Base-by-base conservation (phyloP, 495 filamentous ascomycete genomes). In the Penicillium ochrochloron region DNA sequence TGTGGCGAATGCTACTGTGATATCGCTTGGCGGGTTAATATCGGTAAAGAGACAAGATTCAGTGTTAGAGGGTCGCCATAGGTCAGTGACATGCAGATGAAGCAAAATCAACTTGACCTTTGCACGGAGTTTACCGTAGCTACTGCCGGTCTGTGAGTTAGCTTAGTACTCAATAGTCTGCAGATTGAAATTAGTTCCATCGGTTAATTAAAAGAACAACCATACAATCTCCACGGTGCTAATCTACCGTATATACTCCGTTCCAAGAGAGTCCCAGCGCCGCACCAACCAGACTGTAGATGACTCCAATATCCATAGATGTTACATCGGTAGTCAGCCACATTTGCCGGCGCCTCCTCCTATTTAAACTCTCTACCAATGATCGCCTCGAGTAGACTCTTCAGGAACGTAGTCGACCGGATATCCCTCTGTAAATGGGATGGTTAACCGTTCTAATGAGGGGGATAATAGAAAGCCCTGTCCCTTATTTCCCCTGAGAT, bases 241-340 rank as follows among this genome's bases (percentile, higher is more conserved):
- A 48, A 12, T 11, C 21, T 48, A 23, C 21, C 10, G 44, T 48
- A 48, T 48, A 44, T 21, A 44, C 42, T 46, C 57, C 57, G 57
- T 23, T 29, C 57, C 29, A 39, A 48, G 42, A 59, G 19, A 41
- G 25, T 37, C 19, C 42, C 8, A 37, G 48, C 14, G 57, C 42
- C 8, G 14, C 27, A 29, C 42, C 42, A 34, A 50, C 19, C 27
- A 46, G 1, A 59, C 27, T n/a, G 25, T 9, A 52, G 14, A 50
- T 59, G 42, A 27, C 25, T 27, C 25, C 25, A 27, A 27, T 4
- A 27, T 27, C 25, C 25, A 27, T 27, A 52, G 14, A 50, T 59
- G 57, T 59, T 59, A 59, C 57, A 59, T 61, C 59, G 44, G 33
- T 53, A 31, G 19, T 52, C 48, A 52, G 48, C 48, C 48, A 52